A percentile compares a stretch with the other conserved stretches of the same genome.
These are phyloP conservation scores for Phytophthora melonis DNA, from an alignment of 352 stramenopile species.

Conservation along the genomic window DNA sequence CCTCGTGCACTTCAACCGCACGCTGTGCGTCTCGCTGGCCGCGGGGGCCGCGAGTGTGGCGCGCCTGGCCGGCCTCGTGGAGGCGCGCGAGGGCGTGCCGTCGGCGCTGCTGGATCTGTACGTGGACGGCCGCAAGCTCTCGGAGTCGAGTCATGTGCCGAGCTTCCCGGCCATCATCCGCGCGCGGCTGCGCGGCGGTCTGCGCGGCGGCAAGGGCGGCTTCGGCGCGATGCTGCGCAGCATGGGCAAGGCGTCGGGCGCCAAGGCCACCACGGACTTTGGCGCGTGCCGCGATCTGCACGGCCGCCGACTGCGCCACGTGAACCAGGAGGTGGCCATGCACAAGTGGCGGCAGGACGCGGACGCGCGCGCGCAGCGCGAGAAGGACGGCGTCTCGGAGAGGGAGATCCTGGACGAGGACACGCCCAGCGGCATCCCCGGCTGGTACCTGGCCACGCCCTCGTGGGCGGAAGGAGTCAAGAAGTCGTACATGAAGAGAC, in stretches of 20 bases:
- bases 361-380: conserved; percentile 53
- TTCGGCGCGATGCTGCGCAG: conserved; percentile 89
- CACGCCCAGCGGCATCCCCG: conserved; percentile 84
- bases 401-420: conserved; percentile 81
- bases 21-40: conserved; percentile 75
- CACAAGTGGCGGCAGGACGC: conserved; percentile 80
- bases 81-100: conserved; percentile 58
- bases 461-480: conserved; percentile 86
- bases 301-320: conserved; percentile 80
- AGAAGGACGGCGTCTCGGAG: conserved; percentile 64
- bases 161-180: conserved; percentile 66
- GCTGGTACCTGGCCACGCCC: conserved; percentile 85
- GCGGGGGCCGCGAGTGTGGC: conserved; percentile 44
- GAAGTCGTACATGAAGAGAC: conserved; percentile 89
- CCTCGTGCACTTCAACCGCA: conserved; percentile 85
- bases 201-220: conserved; percentile 84
- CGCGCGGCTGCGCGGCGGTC: conserved; percentile 63
- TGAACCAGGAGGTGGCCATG: conserved; percentile 90
- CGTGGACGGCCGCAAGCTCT: conserved; percentile 59
- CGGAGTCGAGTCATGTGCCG: conserved; percentile 41
- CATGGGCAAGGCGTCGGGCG: conserved; percentile 75
- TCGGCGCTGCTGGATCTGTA: conserved; percentile 65
- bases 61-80: conserved; percentile 51
- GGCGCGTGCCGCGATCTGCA: conserved; percentile 84
- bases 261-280: conserved; percentile 81